Percentiles rank a stretch among this genome's conserved stretches.
These are phyloP conservation scores for Exobasidium rhododendri DNA, from an alignment of 1,284 basidiomycete genomes.

Conservation along the genomic window DNA sequence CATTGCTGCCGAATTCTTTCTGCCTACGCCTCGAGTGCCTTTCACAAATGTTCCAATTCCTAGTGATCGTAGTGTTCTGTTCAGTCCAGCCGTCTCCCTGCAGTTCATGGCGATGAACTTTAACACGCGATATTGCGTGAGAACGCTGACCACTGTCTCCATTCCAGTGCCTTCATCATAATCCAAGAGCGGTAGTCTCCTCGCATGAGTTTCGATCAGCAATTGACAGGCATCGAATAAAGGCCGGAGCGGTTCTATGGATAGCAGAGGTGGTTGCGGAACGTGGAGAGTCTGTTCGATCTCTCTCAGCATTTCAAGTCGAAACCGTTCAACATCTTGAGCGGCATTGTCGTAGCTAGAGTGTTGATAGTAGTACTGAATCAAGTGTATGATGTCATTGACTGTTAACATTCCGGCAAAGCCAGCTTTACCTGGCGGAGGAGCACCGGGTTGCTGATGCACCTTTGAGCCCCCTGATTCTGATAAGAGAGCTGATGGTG, in stretches of 20 bases:
- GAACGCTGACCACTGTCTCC: constrained; percentile 89
- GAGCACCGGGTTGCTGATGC: not conserved
- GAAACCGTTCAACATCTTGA: constrained; percentile 89
- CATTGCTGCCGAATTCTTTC: not conserved
- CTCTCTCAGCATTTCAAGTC: constrained; percentile 68
- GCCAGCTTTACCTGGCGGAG: constrained; percentile 25
- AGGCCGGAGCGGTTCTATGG: constrained; percentile 77
- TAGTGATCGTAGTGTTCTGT: constrained; percentile 76
- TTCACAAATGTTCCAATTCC: constrained; percentile 88
- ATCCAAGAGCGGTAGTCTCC: constrained; percentile 88
- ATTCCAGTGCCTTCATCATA: constrained; percentile 88
- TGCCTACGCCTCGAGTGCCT: not conserved
- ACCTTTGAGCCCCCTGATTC: not conserved
- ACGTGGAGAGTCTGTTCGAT: constrained; percentile 92
- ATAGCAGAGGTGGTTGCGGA: constrained; percentile 82
- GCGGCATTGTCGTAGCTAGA: constrained; percentile 74
- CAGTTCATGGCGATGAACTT: constrained; percentile 96
- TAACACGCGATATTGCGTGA: constrained; percentile 95
- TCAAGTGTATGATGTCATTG: constrained; percentile 53
- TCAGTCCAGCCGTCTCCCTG: constrained; percentile 53
- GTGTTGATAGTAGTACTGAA: constrained; percentile 51
- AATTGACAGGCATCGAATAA: constrained; percentile 86
- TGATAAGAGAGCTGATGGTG: not conserved
- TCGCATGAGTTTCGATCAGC: constrained; percentile 91
- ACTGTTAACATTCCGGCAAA: constrained; percentile 55